These are phyloP conservation scores for Hyphopichia buzzinii DNA, from an alignment of 1,139 yeast genomes.

Conservation along the genomic window DNA sequence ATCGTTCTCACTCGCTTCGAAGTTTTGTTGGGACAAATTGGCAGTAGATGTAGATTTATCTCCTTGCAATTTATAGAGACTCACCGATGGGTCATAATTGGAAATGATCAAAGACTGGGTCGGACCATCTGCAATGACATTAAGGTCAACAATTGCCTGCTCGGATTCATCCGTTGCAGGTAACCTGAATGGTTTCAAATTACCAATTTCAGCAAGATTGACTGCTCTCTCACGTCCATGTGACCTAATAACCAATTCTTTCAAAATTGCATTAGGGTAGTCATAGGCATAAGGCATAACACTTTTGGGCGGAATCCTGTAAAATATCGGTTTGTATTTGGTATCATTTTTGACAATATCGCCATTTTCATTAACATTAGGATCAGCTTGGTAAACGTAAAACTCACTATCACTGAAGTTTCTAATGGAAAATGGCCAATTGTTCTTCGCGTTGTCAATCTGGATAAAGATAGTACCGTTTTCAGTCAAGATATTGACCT, in stretches of 20 bases:
- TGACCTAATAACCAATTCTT: constrained; percentile 71
- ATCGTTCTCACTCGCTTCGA: constrained; percentile 66
- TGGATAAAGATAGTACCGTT: constrained; percentile 79
- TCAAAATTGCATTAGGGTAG: constrained; percentile 84
- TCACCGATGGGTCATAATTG: constrained; percentile 73
- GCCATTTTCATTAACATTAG: constrained; percentile 72
- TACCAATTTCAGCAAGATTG: constrained; percentile 91
- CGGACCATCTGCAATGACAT: constrained; percentile 96
- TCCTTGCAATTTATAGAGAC: constrained; percentile 63
- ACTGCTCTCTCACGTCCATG: constrained; percentile 76
- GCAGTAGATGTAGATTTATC: constrained; percentile 24
- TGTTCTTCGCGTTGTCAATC: constrained; percentile 66
- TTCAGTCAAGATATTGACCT: constrained; percentile 73
- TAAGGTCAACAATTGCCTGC: constrained; percentile 69
- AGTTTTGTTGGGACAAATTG: constrained; percentile 40
- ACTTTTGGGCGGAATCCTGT: constrained; percentile 81
- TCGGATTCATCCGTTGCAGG: constrained; percentile 48
- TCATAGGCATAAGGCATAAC: constrained; percentile 99
- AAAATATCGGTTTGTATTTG: constrained; percentile 70
- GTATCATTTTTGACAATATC: constrained; percentile 48
- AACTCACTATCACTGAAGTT: constrained; percentile 87
- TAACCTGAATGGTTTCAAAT: constrained; percentile 78
- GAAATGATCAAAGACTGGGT: constrained; percentile 84
- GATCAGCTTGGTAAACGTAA: constrained; percentile 81
- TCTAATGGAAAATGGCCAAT: constrained; percentile 90